Evolutionary conservation across 345 rosid genomes (phyloP), one percentile per base, ranked within the genome.

Genomic region (Eucalyptus curtisii): DNA sequence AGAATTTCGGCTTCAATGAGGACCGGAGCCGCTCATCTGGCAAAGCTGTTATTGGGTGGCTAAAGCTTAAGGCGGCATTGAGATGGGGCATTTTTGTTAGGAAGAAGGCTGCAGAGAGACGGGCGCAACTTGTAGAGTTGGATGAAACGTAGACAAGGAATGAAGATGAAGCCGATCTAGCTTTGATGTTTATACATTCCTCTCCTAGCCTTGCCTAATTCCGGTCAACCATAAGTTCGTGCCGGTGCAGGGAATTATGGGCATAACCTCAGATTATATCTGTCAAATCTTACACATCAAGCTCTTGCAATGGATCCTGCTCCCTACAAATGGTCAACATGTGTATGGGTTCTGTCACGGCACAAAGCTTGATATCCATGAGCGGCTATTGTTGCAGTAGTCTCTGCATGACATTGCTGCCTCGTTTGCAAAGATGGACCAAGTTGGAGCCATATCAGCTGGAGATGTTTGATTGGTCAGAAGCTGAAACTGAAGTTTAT

Each of bases 61-160:
- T 98, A 80, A 98, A 98, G 96, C 94, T 98, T 92, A 98, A 98
- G 93, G 99, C 99, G 13, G 99, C 99, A 30, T 95, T 98, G 90
- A 94, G 99, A 89, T 98, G 99, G 99, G 99, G 99, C 5, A 94
- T 97, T 91, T 98, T 98, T 89, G 91, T 96, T 49, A 92, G 97
- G 91, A 95, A 95, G 92, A 96, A 95, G 91, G 99, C 98, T 3
- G 99, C 99, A 6, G 99, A 98, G 94, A 94, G 96, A 91, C 94
- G 99, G 37, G 99, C 99, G 0, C 97, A 94, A 89, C 95, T 98
- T 61, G 96, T 96, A 30, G 96, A 98, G 92, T 90, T 97, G 88
- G 99, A 98, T 31, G 94, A 94, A 79, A 89, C 85, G 22, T 87
- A 85, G 84, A 40, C 30, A 76, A 22, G 84, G 47, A 40, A 76